These are phyloP conservation scores for Lenwebbia sp. DNA, from an alignment of 345 rosid genomes.

Conservation along the genomic window DNA sequence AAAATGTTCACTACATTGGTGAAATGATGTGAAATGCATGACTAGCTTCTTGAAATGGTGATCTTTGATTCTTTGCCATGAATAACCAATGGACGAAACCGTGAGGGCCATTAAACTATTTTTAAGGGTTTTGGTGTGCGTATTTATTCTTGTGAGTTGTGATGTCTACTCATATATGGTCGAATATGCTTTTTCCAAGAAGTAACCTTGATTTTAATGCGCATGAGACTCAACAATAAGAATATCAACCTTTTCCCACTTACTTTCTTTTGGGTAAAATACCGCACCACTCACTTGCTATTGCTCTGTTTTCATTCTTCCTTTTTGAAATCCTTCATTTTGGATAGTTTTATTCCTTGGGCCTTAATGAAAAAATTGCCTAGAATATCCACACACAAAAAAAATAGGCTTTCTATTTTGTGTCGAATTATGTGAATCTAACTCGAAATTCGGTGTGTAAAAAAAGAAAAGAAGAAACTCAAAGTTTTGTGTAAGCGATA, in stretches of 20 bases:
- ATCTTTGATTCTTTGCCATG: neutral
- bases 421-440: neutral
- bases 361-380: neutral
- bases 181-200: neutral
- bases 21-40: neutral
- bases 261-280: neutral
- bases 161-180: neutral
- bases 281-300: neutral
- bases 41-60: neutral
- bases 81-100: neutral
- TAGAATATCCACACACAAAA: neutral
- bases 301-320: neutral
- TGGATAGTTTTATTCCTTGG: neutral
- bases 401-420: neutral
- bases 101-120: neutral
- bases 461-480: neutral
- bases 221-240: neutral
- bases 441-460: neutral
- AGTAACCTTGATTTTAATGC: neutral
- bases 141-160: neutral
- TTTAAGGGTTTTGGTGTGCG: neutral
- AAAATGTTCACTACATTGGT: neutral
- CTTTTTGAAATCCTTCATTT: neutral
- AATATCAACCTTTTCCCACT: neutral
- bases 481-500: neutral